Evolutionary conservation across 1,284 basidiomycete genomes (phyloP), one percentile per base, ranked within the genome.

Genomic region (Lentinula novae-zelandiae): DNA sequence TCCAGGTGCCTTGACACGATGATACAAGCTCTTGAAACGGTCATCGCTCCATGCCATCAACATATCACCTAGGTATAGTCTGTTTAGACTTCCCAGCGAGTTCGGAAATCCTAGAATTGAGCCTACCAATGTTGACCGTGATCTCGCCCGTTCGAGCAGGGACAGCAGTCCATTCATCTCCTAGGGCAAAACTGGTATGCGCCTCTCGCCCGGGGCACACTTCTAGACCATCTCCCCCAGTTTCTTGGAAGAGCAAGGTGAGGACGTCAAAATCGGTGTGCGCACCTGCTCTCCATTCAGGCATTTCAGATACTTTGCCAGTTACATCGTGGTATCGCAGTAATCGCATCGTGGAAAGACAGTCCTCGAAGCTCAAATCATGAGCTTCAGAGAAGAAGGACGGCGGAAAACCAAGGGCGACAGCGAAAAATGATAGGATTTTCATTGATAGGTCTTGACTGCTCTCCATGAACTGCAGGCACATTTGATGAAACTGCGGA

Each of bases 11-110:
- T 13, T 53, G 36, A 53, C 51, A n/a, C 51, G 51, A 38, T 53
- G 51, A 39, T 53, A 53, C n/a, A 53, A 10, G 34, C 51, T 53
- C 17, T 53, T 53, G 51, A 53, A 53, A 34, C 51, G 51, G n/a
- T 53, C 51, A 7, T 53, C 51, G 17, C 51, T 39, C 51, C 51
- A 53, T 9, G 51, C 51, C 51, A 53, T 53, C 12, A 53, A 17
- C 51, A 53, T 53, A 17, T 53, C 51, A n/a, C 51, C 51, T 53
- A 39, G 10, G 13, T 10, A 34, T 12, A 53, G 27, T 12, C 4
- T 9, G 27, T 51, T 17, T 1, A 46, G n/a, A 6, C n/a, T 20
- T 22, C 20, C 10, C n/a, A n/a, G 12, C 15, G 27, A 27, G 27
- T 27, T 10, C 5, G 9, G 8, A 20, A 46, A 2, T 10, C 9